Evolutionary conservation across 176 grass and related monocot genomes (phyloP).

Genomic region (Juncus inflexus): DNA sequence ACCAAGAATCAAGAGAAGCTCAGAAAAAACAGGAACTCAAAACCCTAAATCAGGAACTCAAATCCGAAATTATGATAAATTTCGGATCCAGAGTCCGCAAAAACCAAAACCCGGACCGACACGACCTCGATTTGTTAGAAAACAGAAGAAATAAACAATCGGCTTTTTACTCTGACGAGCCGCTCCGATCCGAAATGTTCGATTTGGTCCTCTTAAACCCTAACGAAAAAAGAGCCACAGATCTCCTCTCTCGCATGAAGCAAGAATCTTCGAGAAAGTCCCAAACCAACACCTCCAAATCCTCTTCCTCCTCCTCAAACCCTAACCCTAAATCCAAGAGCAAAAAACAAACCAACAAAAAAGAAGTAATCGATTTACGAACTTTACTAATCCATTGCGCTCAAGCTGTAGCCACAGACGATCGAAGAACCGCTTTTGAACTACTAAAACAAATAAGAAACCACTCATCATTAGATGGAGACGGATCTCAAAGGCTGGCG

Average conservation of each 20-base stretch:
- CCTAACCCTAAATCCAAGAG: constrained; percentile 33
- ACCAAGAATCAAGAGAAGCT: constrained; percentile 13
- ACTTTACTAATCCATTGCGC: constrained; percentile 88
- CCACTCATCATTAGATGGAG: constrained; percentile 65
- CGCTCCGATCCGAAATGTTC: constrained; percentile 72
- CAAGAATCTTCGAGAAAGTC: constrained; percentile 56
- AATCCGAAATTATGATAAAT: constrained; percentile 29
- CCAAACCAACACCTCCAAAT: constrained; percentile 44
- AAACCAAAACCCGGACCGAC: constrained; percentile 41
- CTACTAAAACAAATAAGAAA: constrained; percentile 87
- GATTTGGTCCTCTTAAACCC: constrained; percentile 61
- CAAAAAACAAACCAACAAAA: constrained; percentile 67
- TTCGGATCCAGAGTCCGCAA: constrained; percentile 31
- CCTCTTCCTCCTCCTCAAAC: not conserved
- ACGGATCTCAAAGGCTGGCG: constrained; percentile 75
- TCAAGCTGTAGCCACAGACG: constrained; percentile 89
- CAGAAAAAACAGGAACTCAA: constrained; percentile 30
- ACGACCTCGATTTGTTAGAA: constrained; percentile 82
- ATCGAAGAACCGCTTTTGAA: constrained; percentile 69
- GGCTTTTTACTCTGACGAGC: constrained; percentile 67
- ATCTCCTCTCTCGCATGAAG: constrained; percentile 63
- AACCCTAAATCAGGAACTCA: constrained; percentile 36
- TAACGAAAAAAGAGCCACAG: constrained; percentile 60
- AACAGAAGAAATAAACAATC: constrained; percentile 74
- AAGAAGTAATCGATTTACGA: constrained; percentile 86